Evolutionary conservation across 108 stramenopile genomes (phyloP).

Genomic region (Cyclotella sp.): DNA sequence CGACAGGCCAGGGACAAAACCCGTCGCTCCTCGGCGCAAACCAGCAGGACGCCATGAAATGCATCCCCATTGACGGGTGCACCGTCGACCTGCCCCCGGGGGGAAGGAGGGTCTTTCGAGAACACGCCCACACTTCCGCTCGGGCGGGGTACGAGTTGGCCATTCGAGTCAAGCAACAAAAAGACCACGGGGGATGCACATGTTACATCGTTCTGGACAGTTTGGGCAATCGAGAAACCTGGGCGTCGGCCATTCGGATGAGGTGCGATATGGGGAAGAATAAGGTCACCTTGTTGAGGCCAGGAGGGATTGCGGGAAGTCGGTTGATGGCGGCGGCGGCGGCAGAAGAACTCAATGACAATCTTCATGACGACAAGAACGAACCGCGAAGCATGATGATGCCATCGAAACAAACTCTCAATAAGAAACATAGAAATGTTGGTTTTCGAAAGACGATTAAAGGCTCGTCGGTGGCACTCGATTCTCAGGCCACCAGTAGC

Average conservation of each 20-base stretch:
- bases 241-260: conserved; percentile 70
- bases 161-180: conserved; percentile 51
- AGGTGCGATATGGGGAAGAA: conserved; percentile 49
- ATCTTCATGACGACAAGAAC: background rate
- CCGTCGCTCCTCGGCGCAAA: conserved; percentile 22
- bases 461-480: background rate
- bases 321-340: conserved; percentile 21
- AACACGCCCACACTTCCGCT: conserved; percentile 84
- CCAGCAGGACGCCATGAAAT: conserved; percentile 61
- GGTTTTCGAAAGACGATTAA: conserved; percentile 9
- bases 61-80: conserved; percentile 74
- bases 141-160: conserved; percentile 81
- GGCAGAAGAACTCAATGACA: background rate
- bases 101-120: conserved; percentile 86
- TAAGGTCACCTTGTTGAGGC: conserved; percentile 46
- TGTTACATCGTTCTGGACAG: conserved; percentile 73
- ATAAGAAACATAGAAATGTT: conserved; percentile 15
- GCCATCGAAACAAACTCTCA: too few relatives aligned
- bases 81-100: conserved; percentile 81
- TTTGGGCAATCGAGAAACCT: conserved; percentile 66
- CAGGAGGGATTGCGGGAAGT: conserved; percentile 43
- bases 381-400: too few relatives aligned
- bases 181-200: conserved; percentile 12
- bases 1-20: too few relatives aligned
- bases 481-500: conserved; percentile 27